Base-by-base conservation (phyloP, 306 rosid genomes). In the Vigna hirtella region DNA sequence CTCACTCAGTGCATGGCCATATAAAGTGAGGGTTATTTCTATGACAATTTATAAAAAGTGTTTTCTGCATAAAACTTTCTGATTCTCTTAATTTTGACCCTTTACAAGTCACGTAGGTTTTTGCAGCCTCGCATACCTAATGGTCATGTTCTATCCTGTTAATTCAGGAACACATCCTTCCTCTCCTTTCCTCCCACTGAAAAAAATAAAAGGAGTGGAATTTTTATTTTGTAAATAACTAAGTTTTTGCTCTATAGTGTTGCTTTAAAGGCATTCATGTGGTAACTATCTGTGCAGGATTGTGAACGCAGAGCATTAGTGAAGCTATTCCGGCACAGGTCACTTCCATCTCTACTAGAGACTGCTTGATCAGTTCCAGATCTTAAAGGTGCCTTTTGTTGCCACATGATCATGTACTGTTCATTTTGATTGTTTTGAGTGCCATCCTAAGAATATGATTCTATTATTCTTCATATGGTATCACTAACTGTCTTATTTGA, bases 241-340 rank as follows among this genome's bases (percentile, higher is more conserved):
- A 24, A n/a, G 42, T 45, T 63, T 61, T 28, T 72, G 24, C 32
- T 15, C 14, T 16, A 15, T 20, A 49, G 12, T 30, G 24, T 65
- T 55, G 43, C 70, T 66, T 67, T 49, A 47, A 22, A 74, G 75
- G 18, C 30, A 58, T 34, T 59, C 13, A 53, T 67, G 26, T 55
- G 13, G 38, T 58, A 52, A 77, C 38, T 70, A 66, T 42, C 56
- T 71, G 17, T 83, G 65, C 91, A 94, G 98, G 98, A 94, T 81
- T 94, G 98, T 67, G 96, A 94, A 79, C 97, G 98, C 17, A 89
- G 98, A 79, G 89, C 98, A 78, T 26, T 94, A 36, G 85, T 88
- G 38, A 94, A 94, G 86, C 86, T 94, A 62, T 94, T 94, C 79
- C 93, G 81, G 45, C 98, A 94, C 75, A 83, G 97, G 82, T 40